Evolutionary conservation across 306 rosid species (phyloP), one percentile per base, ranked within the genome.

Genomic region (Hippophae rhamnoides): DNA sequence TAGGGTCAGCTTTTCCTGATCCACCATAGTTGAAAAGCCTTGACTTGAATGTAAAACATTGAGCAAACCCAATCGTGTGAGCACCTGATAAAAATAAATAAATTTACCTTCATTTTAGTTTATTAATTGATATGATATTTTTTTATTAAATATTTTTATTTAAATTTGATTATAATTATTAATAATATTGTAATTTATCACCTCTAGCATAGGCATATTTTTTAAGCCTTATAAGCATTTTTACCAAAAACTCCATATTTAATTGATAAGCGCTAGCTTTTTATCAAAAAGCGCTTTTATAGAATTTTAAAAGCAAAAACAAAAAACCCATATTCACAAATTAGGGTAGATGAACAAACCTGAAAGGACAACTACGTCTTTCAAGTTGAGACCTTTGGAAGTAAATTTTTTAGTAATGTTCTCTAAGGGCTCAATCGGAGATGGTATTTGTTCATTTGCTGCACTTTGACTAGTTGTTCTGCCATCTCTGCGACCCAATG

Each of bases 1-100:
- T 7, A 41, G 96, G 96, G 51, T 92, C 96, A 4, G 98, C 73
- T 49, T 81, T 78, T 8, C 92, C 96, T 2, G 88, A 53, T 13
- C 88, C 83, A 41, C 49, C 77, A 52, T 81, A 87, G 74, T 85
- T 54, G 69, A 79, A 92, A 2, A 92, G 79, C 73, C 96, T 81
- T 25, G 73, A 26, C 85, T 88, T 92, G 93, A 92, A 87, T 13
- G 89, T 74, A 48, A 80, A 79, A 68, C 99, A 92, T 47, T 80
- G 96, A 41, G 99, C 93, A 63, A 92, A 85, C 1, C 96, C 96
- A 52, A 88, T 74, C 1, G 95, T 87, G 73, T 92, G 95, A 1
- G 88, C 93, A 41, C 95, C 96, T 87, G 71, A 67, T 4, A 7
- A 13, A 46, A 6, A 46, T 2, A 46, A 6, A 46, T 2, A 46